Evolutionary conservation across 1,284 basidiomycete genomes (phyloP).

Genomic region (Tetrapyrgos nigripes): DNA sequence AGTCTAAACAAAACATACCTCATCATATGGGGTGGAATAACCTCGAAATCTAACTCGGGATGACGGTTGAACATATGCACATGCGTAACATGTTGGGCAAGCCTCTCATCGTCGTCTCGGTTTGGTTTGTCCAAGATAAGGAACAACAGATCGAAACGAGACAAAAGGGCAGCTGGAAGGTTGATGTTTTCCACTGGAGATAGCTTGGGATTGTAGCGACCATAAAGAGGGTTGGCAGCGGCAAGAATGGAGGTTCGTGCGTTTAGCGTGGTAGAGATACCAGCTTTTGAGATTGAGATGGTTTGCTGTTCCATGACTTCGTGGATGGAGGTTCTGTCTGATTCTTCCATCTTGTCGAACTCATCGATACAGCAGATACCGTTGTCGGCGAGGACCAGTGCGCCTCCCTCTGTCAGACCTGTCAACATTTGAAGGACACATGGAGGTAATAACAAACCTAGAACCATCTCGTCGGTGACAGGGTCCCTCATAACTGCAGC

Average conservation of each 20-base stretch:
- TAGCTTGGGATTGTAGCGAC: constrained; percentile 96
- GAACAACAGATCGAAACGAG: constrained; percentile 97
- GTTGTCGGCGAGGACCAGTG: constrained; percentile 97
- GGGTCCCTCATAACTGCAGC: constrained; percentile 99
- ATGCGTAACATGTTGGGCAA: constrained; percentile 97
- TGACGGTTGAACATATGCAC: constrained; percentile 97
- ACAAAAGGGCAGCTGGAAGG: constrained; percentile 94
- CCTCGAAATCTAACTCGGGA: constrained; percentile 85
- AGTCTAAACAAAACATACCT: constrained; percentile 55
- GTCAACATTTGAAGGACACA: constrained; percentile 12
- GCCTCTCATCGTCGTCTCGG: constrained; percentile 93
- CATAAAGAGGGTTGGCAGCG: constrained; percentile 97
- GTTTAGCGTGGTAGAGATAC: constrained; percentile 98
- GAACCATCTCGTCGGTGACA: constrained; percentile 99
- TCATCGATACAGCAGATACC: constrained; percentile 99
- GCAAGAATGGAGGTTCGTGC: constrained; percentile 99
- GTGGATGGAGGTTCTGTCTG: constrained; percentile 97
- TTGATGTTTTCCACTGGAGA: constrained; percentile 99
- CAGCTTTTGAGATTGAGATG: constrained; percentile 98
- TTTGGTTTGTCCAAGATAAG: constrained; percentile 96
- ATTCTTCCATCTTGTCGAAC: constrained; percentile 99
- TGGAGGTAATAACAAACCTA: constrained; percentile 66
- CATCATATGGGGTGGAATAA: constrained; percentile 89
- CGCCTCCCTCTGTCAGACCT: constrained; percentile 89
- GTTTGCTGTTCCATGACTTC: constrained; percentile 99